These are phyloP conservation scores for Lepidium sativum DNA, from an alignment of 345 rosid species.

Conservation along the genomic window DNA sequence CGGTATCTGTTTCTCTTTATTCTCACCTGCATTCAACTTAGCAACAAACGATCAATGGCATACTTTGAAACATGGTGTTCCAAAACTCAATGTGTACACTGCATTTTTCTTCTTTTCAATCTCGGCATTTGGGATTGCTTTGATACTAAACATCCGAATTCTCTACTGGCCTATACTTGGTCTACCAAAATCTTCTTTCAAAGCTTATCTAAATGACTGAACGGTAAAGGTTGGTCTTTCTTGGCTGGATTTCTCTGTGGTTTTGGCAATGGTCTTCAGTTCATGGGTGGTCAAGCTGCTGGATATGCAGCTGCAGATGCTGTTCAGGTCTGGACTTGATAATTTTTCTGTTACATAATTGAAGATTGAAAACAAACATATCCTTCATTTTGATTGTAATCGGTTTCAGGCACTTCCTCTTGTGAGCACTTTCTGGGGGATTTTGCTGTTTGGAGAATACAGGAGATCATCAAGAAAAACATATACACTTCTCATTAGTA, in stretches of 20 bases:
- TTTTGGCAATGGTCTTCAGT: constrained; percentile 77
- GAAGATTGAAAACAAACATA: neutral
- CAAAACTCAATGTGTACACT: constrained; percentile 60
- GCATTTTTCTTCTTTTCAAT: constrained; percentile 73
- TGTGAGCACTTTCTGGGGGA: constrained; percentile 85
- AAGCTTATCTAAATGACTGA: constrained; percentile 62
- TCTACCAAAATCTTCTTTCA: constrained; percentile 52
- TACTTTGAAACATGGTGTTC: constrained; percentile 61
- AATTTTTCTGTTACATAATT: too few species aligned
- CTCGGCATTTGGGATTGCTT: constrained; percentile 50
- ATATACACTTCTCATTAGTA: constrained; percentile 45
- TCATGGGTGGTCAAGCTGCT: constrained; percentile 89
- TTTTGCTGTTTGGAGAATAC: constrained; percentile 78
- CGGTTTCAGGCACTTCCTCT: constrained; percentile 73
- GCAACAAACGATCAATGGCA: constrained; percentile 87
- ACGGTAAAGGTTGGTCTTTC: constrained; percentile 78
- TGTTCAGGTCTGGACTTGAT: constrained; percentile 44
- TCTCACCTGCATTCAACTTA: constrained; percentile 84
- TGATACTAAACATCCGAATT: constrained; percentile 49
- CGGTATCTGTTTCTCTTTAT: constrained; percentile 70
- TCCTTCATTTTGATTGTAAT: neutral
- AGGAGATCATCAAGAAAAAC: constrained; percentile 63
- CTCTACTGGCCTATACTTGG: constrained; percentile 54
- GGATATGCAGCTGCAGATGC: constrained; percentile 91
- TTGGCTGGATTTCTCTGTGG: constrained; percentile 80